Evolutionary conservation across 1,139 yeast species (phyloP), one percentile per base, ranked within the genome.

Genomic region (Zygoascus sp.): DNA sequence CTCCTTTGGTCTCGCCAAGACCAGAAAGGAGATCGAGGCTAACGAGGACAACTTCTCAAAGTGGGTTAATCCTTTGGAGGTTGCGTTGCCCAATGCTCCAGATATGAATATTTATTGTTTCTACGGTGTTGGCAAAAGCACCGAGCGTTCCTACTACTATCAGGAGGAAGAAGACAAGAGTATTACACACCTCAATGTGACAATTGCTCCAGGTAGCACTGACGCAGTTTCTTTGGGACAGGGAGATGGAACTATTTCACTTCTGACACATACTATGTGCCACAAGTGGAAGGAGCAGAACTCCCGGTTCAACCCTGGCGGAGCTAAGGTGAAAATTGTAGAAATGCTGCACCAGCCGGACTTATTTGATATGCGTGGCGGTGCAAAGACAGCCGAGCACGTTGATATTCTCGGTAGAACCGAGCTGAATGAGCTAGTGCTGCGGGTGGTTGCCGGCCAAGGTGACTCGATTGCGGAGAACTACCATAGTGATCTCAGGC

Each of bases 351-450:
- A 92, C 60, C 95, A 89, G 61, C 98, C 98, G 0, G 96, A 87
- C 60, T 72, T 87, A 57, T 88, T 84, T 61, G 98, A 94, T 68
- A 84, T 92, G 44, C 77, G 98, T 56, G 98, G 98, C 17, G 98
- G 98, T 3, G 95, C 97, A 19, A 86, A 86, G 62, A 92, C 97
- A 1, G 97, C 98, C 0, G 98, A 92, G 59, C 98, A 92, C 65
- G 98, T 92, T 20, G 98, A 94, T 64, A 89, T 92, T 48, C 72
- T 92, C 43, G 98, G 98, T 1, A 81, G 96, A 50, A 89, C 97
- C 0, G 96, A 84, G 62, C 72, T 92, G 62, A 92, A 92, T 63
- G 97, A 92, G 61, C 70, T 90, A 59, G 73, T 92, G 5, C 71
- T 92, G 50, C 77, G 78, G 52, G 90, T 92, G 19, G 97, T 90